These are phyloP conservation scores for Hirsutella thompsonii DNA, from an alignment of 2,329 filamentous ascomycete species.

Conservation along the genomic window DNA sequence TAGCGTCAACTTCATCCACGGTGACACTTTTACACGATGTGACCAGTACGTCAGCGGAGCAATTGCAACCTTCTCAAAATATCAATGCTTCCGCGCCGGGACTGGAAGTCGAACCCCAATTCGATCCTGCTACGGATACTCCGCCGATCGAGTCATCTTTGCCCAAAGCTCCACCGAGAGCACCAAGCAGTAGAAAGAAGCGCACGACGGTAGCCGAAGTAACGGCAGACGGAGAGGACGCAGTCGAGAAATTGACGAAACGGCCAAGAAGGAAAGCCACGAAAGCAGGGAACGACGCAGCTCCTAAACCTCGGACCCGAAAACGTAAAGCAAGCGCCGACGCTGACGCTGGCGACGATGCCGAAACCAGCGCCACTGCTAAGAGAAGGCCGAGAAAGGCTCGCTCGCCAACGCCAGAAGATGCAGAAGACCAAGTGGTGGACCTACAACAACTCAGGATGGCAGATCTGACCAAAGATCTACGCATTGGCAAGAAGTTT, in stretches of 20 bases:
- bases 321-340: constrained; percentile 11
- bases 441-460: constrained; percentile 57
- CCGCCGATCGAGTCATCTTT: constrained; percentile 2
- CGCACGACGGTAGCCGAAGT: not conserved
- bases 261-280: constrained; percentile 18
- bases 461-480: constrained; percentile 57
- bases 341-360: constrained; percentile 8
- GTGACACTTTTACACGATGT: too few species aligned
- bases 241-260: constrained; percentile 15
- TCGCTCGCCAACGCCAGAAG: constrained; percentile 45
- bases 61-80: not conserved
- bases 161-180: constrained; percentile 2
- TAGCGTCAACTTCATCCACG: not conserved
- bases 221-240: constrained; percentile 7
- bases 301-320: constrained; percentile 9
- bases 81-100: not conserved
- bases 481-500: constrained; percentile 62
- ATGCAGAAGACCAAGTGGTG: constrained; percentile 48
- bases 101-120: not conserved
- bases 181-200: not conserved
- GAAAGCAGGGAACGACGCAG: constrained; percentile 9
- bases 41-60: too few species aligned
- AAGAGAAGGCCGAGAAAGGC: constrained; percentile 18
- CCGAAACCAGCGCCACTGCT: constrained; percentile 9
- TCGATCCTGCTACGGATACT: not conserved